Base-by-base conservation (phyloP, 2,329 filamentous ascomycete genomes). In the Beauveria pseudobassiana region DNA sequence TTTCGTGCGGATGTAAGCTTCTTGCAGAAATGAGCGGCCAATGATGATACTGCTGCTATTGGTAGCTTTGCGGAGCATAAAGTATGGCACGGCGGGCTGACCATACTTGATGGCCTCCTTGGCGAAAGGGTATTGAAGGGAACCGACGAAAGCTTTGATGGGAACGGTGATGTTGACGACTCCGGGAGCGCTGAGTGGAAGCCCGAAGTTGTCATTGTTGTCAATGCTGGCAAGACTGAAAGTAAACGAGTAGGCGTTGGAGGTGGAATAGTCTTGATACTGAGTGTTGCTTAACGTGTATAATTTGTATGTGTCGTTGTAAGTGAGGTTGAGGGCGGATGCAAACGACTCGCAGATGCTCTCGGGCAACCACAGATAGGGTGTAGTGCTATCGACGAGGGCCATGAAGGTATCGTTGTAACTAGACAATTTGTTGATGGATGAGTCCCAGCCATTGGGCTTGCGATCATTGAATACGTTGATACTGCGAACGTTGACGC, bases 1-100 rank as follows among this genome's bases (percentile, higher is more conserved):
- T 64, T 79, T 80, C 28, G 79, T 83, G 38, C 83, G 77, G 6
- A 86, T 71, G 63, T 86, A 86, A 2, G 87, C 82, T 71, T 91
- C 87, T 69, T 91, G 88, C 59, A 91, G 74, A 65, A 91, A 90
- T 0, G 83, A 81, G 40, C 87, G 80, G 8, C 88, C 88, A 42
- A 91, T 79, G 14, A 87, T 81, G 70, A 84, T 81, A 65, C 84
- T 79, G 16, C 76, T 77, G 42, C 79, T 78, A 62, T 82, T 78
- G 22, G 78, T 69, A 12, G 82, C 76, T 63, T 82, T 81, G 66
- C 83, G 80, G 57, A 91, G 76, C 3, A 87, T 87, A 63, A 91
- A 90, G 69, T 90, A 91, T 12, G 79, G 81, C 10, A 81, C 70
- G 42, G 75, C 75, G 9, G 76, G 72, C 7, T 78, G 74, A 40